These are phyloP conservation scores for Cardamine occulta DNA, from an alignment of 345 rosid genomes.

Conservation along the genomic window DNA sequence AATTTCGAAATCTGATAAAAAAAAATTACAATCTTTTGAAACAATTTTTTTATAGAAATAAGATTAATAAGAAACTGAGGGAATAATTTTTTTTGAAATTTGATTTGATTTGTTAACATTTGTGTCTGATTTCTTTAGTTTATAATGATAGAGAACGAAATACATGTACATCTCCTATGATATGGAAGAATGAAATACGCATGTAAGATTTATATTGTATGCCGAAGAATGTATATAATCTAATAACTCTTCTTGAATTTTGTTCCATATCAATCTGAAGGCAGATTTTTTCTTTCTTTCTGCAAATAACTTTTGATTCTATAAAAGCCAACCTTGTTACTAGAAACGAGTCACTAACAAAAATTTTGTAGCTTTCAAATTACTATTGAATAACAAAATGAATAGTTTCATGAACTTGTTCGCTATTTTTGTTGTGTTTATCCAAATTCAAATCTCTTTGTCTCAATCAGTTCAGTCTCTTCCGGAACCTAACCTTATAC, in stretches of 20 bases:
- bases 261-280: not conserved
- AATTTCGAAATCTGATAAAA: too few relatives aligned
- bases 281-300: not conserved
- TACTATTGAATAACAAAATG: constrained; percentile 19
- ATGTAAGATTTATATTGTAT: not conserved
- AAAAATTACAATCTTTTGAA: too few relatives aligned
- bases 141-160: not conserved
- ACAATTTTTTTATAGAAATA: too few relatives aligned
- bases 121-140: not conserved
- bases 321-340: not conserved
- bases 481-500: constrained; percentile 1
- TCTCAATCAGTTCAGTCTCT: constrained; percentile 6
- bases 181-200: too few relatives aligned
- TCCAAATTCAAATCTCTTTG: constrained; percentile 27
- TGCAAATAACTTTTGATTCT: not conserved
- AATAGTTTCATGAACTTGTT: constrained; percentile 22
- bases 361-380: not conserved
- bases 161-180: not conserved
- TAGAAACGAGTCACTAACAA: not conserved
- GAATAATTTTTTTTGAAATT: too few relatives aligned
- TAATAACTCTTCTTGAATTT: not conserved
- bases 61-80: too few relatives aligned
- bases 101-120: not conserved
- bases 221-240: not conserved
- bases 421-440: constrained; percentile 10